Percentiles rank a stretch among this genome's conserved stretches.
Evolutionary conservation across 2,329 filamentous ascomycete genomes (phyloP).

Genomic region (Blastomyces gilchristii): DNA sequence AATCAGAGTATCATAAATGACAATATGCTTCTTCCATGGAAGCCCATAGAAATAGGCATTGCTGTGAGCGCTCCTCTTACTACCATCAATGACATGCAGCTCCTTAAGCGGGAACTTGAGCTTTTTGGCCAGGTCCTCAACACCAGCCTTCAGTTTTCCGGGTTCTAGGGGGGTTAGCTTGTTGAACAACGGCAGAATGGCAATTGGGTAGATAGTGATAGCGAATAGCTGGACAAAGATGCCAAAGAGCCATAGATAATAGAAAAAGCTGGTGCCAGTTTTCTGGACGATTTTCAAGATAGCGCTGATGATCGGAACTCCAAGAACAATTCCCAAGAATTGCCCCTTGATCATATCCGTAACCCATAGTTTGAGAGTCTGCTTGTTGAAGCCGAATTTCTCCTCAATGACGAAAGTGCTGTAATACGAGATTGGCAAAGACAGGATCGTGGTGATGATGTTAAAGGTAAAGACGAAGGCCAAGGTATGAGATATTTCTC

Average conservation of each 20-base stretch:
- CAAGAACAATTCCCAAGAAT: constrained; percentile 65
- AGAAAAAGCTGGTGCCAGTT: constrained; percentile 92
- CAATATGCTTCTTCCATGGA: constrained; percentile 99
- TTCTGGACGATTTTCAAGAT: constrained; percentile 91
- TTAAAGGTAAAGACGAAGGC: constrained; percentile 85
- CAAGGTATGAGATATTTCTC: constrained; percentile 89
- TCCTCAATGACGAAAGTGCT: constrained; percentile 93
- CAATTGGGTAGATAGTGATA: constrained; percentile 91
- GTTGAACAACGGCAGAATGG: constrained; percentile 93
- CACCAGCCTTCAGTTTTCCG: constrained; percentile 74
- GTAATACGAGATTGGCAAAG: constrained; percentile 76
- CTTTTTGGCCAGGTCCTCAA: constrained; percentile 71
- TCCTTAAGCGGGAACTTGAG: constrained; percentile 88
- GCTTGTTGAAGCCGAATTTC: constrained; percentile 98
- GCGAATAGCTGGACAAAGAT: constrained; percentile 83
- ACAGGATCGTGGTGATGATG: constrained; percentile 66
- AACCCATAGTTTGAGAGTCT: constrained; percentile 78
- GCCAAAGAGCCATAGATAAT: constrained; percentile 92
- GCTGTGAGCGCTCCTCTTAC: constrained; percentile 77
- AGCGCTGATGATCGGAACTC: constrained; percentile 77
- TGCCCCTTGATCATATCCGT: constrained; percentile 88
- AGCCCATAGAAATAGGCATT: constrained; percentile 96
- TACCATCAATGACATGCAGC: constrained; percentile 88
- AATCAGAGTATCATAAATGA: constrained; percentile 95
- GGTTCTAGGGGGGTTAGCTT: constrained; percentile 87